These are phyloP conservation scores for Pseudozyma tsukubaensis DNA, from an alignment of 1,284 basidiomycete genomes.

Conservation along the genomic window DNA sequence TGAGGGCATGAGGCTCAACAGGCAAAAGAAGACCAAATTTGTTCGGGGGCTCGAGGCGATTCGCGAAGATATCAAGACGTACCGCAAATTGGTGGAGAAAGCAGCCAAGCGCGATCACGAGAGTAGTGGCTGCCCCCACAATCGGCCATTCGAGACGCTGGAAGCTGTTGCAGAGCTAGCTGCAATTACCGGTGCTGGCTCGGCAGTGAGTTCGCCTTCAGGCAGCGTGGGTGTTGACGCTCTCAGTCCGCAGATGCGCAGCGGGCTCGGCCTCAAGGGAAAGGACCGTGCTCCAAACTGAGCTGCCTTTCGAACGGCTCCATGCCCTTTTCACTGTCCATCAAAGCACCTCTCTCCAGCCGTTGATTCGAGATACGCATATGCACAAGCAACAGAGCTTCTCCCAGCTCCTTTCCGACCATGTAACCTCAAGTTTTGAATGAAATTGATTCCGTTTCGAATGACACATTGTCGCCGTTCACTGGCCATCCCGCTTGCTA, in stretches of 20 bases:
- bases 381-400: too few species aligned
- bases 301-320: neutral
- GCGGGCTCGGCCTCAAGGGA: slow-evolving; percentile 10
- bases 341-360: too few species aligned
- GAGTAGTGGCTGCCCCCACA: neutral
- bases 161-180: slow-evolving; percentile 8
- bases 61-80: slow-evolving; percentile 11
- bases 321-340: too few species aligned
- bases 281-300: slow-evolving; percentile 23
- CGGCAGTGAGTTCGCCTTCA: neutral
- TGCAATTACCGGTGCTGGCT: neutral
- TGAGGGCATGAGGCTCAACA: neutral
- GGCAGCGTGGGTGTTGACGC: neutral
- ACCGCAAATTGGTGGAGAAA: slow-evolving; percentile 15
- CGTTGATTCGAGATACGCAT: too few species aligned
- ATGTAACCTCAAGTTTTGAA: too few species aligned
- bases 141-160: slow-evolving; percentile 11
- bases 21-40: slow-evolving; percentile 1
- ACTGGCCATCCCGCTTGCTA: too few species aligned
- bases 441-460: too few species aligned
- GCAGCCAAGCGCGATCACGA: neutral
- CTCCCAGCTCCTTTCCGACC: too few species aligned
- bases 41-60: slow-evolving; percentile 9
- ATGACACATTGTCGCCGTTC: too few species aligned
- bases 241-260: neutral